These are phyloP conservation scores for Apophysomyces variabilis DNA, from an alignment of 371 early-diverging fungal genomes.

Conservation along the genomic window DNA sequence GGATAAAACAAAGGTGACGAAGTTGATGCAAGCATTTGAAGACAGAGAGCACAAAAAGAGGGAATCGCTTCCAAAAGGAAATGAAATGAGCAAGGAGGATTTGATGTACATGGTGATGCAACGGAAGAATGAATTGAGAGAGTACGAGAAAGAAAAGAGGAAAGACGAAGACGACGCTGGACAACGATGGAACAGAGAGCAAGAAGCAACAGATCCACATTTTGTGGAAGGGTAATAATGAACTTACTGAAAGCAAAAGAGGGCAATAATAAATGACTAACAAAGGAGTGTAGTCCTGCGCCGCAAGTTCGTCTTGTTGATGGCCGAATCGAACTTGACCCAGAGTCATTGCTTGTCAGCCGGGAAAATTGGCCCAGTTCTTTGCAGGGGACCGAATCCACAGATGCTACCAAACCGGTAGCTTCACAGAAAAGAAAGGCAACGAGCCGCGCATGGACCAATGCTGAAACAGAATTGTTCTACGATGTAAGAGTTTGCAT, in stretches of 20 bases:
- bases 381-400: constrained; percentile 55
- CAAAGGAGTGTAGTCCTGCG: constrained; percentile 23
- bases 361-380: constrained; percentile 12
- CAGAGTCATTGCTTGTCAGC: constrained; percentile 57
- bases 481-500: constrained; percentile 47
- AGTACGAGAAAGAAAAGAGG: background rate
- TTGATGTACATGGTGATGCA: background rate
- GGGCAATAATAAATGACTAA: constrained; percentile 31
- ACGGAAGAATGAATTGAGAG: background rate
- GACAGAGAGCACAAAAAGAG: background rate
- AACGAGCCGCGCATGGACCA: constrained; percentile 55
- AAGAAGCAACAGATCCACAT: too few relatives aligned
- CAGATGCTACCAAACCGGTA: background rate
- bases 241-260: background rate
- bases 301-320: constrained; percentile 65
- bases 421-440: background rate
- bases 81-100: background rate
- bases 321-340: constrained; percentile 70
- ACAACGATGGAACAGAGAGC: background rate
- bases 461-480: constrained; percentile 63
- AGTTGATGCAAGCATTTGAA: background rate
- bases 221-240: background rate
- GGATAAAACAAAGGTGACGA: background rate
- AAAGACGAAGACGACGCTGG: background rate
- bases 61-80: background rate